Conservation (phyloP, 2,329 filamentous ascomycete species). For the Epichloe amarillans region DNA sequence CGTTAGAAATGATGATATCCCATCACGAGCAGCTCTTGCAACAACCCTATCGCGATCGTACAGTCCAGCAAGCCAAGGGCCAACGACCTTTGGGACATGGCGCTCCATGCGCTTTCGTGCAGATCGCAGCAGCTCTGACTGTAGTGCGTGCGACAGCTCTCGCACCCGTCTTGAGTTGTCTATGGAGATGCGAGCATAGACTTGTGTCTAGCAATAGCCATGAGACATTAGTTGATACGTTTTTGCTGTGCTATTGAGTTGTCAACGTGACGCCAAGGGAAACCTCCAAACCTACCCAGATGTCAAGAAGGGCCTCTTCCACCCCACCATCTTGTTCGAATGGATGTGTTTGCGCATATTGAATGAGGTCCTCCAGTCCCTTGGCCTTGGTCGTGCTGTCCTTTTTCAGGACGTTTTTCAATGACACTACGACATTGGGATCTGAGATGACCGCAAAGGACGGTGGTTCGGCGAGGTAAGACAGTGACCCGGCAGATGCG, state of each 20-base stretch:
- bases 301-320: constrained; percentile 73
- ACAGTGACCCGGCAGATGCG: constrained; percentile 43
- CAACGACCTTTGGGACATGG: constrained; percentile 63
- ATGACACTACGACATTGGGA: constrained; percentile 71
- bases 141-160: constrained; percentile 68
- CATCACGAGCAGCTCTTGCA: constrained; percentile 61
- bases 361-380: constrained; percentile 72
- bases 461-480: constrained; percentile 76
- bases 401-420: constrained; percentile 88
- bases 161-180: constrained; percentile 80
- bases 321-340: constrained; percentile 45
- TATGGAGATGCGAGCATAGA: constrained; percentile 83
- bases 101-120: constrained; percentile 74
- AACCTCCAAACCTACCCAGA: constrained; percentile 51
- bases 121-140: constrained; percentile 47
- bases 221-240: not conserved
- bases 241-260: not conserved
- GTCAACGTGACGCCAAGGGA: no score
- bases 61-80: constrained; percentile 79
- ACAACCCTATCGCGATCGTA: constrained; percentile 76
- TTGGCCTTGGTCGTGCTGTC: constrained; percentile 86
- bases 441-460: constrained; percentile 68
- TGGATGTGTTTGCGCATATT: constrained; percentile 43
- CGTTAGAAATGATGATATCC: constrained; percentile 61
- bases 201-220: constrained; percentile 47